These are phyloP conservation scores for Trichosanthes cucumerina DNA, from an alignment of 306 rosid species.

Conservation along the genomic window DNA sequence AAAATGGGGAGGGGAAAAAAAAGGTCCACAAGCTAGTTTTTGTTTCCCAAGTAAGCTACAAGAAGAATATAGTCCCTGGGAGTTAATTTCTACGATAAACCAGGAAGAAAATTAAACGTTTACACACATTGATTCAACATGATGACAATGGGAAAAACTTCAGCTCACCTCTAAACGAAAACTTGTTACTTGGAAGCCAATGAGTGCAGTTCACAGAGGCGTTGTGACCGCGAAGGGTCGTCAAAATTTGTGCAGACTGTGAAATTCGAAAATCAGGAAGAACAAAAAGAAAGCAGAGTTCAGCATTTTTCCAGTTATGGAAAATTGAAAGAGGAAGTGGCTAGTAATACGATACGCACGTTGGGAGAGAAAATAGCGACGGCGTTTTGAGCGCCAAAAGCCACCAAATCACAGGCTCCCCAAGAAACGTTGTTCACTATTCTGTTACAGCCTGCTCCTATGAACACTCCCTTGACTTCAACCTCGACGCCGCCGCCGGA, in stretches of 20 bases:
- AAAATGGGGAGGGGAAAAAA: neutral
- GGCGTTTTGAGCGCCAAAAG: constrained; percentile 89
- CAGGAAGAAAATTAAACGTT: neutral
- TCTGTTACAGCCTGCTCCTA: constrained; percentile 92
- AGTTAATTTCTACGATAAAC: neutral
- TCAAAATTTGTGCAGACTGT: constrained; percentile 81
- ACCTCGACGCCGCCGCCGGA: constrained; percentile 1
- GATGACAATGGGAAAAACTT: neutral
- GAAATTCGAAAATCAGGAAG: neutral
- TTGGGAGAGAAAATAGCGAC: constrained; percentile 76
- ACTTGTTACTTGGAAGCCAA: constrained; percentile 78
- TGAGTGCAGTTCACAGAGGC: constrained; percentile 88
- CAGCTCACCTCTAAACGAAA: constrained; percentile 52
- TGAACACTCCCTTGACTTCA: constrained; percentile 53
- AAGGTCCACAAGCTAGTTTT: neutral
- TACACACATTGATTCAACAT: neutral
- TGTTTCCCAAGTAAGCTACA: neutral
- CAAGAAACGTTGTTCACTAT: constrained; percentile 82
- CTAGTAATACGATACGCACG: constrained; percentile 22
- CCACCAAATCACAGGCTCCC: constrained; percentile 79
- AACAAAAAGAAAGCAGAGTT: constrained; percentile 2
- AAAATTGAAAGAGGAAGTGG: neutral
- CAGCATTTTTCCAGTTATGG: neutral
- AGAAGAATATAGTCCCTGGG: neutral
- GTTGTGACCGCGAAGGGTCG: constrained; percentile 82